Evolutionary conservation across 1,139 yeast species (phyloP).

Genomic region (Hansenula sp.): DNA sequence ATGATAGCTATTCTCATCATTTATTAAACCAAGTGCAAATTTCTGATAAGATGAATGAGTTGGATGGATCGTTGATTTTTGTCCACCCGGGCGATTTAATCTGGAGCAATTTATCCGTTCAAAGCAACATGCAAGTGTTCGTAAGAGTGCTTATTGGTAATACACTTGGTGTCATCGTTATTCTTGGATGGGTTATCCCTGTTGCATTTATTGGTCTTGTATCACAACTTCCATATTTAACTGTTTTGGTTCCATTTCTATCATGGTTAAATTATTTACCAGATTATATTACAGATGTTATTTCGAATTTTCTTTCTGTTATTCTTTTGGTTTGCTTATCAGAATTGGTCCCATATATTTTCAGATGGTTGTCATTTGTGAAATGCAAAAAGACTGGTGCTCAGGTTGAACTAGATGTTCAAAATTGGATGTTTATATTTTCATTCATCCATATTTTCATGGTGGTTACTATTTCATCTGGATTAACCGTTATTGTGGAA

Average conservation of each 20-base stretch:
- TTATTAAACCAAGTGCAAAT: conserved; percentile 53
- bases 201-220: conserved; percentile 67
- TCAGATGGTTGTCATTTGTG: conserved; percentile 43
- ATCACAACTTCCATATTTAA: conserved; percentile 59
- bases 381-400: conserved; percentile 55
- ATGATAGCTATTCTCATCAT: conserved; percentile 43
- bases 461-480: conserved; percentile 82
- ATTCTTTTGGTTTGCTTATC: conserved; percentile 54
- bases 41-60: conserved; percentile 37
- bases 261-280: conserved; percentile 53
- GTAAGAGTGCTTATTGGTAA: conserved; percentile 40
- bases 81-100: conserved; percentile 55
- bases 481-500: conserved; percentile 64
- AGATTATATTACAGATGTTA: conserved; percentile 42
- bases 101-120: conserved; percentile 50
- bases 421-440: conserved; percentile 66
- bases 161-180: conserved; percentile 40
- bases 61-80: conserved; percentile 42
- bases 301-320: conserved; percentile 60
- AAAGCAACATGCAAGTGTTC: conserved; percentile 30
- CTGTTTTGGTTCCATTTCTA: conserved; percentile 51
- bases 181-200: conserved; percentile 64
- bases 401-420: conserved; percentile 56
- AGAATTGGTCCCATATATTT: conserved; percentile 47
- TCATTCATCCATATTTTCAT: conserved; percentile 77